phyloP scores from a whole-genome alignment of 352 stramenopile genomes.

The Globisporangium solare region DNA sequence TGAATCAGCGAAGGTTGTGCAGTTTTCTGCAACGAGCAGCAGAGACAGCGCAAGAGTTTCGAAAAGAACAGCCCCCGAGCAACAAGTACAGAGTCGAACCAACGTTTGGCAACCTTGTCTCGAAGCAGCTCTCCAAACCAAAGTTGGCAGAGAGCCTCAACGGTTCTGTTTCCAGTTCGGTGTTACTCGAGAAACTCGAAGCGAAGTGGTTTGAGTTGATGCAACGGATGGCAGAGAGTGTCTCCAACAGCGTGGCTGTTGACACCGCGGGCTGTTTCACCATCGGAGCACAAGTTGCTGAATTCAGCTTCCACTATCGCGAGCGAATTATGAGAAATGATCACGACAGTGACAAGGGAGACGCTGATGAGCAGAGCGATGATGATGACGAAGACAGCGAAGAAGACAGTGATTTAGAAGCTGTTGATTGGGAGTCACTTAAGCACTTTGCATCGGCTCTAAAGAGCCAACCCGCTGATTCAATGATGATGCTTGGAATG shows the following conservation, averaged over 20 bases:
- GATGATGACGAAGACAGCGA: constrained; percentile 24
- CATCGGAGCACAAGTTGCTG: constrained; percentile 24
- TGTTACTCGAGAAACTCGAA: constrained; percentile 25
- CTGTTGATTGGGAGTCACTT: constrained; percentile 53
- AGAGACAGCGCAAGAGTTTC: constrained; percentile 29
- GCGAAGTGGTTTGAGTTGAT: constrained; percentile 35
- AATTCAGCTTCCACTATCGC: constrained; percentile 38
- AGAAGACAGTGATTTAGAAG: constrained; percentile 31
- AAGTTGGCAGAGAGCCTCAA: background rate
- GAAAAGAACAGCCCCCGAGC: constrained; percentile 29
- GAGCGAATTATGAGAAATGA: background rate
- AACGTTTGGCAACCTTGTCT: constrained; percentile 64
- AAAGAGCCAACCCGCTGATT: constrained; percentile 6
- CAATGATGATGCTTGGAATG: constrained; percentile 27
- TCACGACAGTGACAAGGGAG: constrained; percentile 11
- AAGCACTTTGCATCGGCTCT: constrained; percentile 15
- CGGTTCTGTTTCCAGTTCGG: constrained; percentile 5
- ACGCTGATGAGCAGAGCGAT: constrained; percentile 7
- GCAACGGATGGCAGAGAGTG: constrained; percentile 19
- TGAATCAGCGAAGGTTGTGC: constrained; percentile 54
- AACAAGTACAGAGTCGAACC: constrained; percentile 53
- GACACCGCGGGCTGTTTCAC: constrained; percentile 28
- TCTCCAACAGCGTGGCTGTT: constrained; percentile 17
- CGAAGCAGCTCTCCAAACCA: constrained; percentile 18
- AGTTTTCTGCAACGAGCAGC: constrained; percentile 47